Evolutionary conservation across 805 yeast species (phyloP), one percentile per base, ranked within the genome.

Genomic region (Sugiyamaella marilandica): DNA sequence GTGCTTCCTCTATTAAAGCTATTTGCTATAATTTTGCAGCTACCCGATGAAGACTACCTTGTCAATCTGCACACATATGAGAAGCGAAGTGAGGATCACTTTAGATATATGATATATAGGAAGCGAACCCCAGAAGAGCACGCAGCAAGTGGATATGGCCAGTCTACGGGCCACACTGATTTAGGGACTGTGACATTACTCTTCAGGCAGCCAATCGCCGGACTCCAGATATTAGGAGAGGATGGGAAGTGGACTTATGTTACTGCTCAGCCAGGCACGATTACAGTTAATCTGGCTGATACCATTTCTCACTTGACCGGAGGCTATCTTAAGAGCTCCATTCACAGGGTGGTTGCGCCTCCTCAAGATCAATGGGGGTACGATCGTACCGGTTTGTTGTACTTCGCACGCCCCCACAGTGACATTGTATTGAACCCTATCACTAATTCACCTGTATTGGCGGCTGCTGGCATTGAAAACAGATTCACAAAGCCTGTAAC

Each of bases 301-400:
- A 45, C 49, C 34, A 18, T 45, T n/a, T 45, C 49, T 4, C 49
- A 45, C 19, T 32, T 45, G 19, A 68, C 74, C 21, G 80, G 79
- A 2, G 76, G 75, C 0, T 74, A 71, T 52, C 75, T 75, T 62
- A 72, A 73, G 51, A 72, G 77, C 14, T 68, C 76, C 5, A 65
- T 76, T 44, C 80, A 76, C 52, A 59, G 80, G 46, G 80, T 76
- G 5, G 68, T 73, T n/a, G 69, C 72, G 21, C 79, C 80, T 7
- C 79, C 78, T 2, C 54, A 47, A 2, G 75, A 74, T 46, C 80
- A 76, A 57, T 56, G 54, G 26, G 54, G 60, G 1, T 68, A 63
- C 55, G 61, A 68, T 24, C 64, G 80, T 48, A 66, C 71, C 52
- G 72, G 73, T 2, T 53, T 74, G 2, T 74, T 76, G 18, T 74